phyloP scores from a whole-genome alignment of 2,329 filamentous ascomycete species.

The Epichloe scottii region DNA sequence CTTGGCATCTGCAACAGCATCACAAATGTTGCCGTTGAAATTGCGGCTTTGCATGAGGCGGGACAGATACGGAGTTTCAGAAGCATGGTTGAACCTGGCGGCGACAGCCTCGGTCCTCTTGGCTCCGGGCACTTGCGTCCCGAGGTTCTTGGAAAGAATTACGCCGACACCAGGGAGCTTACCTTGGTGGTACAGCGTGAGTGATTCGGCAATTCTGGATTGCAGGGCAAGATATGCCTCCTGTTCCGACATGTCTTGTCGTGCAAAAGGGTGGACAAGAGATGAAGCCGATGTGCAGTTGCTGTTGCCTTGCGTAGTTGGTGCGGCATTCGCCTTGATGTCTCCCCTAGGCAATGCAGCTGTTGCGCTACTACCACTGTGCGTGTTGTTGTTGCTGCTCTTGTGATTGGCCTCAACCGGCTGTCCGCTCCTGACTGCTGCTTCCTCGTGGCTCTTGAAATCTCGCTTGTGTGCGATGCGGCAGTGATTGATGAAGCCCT shows the following conservation, averaged over 20 bases:
- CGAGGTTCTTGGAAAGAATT: conserved; percentile 27
- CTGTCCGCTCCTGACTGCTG: conserved; percentile 76
- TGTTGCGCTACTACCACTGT: conserved; percentile 1
- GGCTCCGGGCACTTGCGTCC: background rate
- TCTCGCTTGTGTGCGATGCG: conserved; percentile 88
- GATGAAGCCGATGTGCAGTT: conserved; percentile 3
- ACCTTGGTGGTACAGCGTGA: conserved; percentile 39
- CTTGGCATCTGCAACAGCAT: conserved; percentile 47
- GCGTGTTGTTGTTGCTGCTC: background rate
- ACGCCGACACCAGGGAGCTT: conserved; percentile 35
- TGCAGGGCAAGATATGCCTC: conserved; percentile 38
- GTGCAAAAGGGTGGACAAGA: conserved; percentile 23
- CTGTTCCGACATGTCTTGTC: conserved; percentile 36
- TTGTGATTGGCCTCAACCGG: conserved; percentile 46
- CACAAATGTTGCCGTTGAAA: conserved; percentile 45
- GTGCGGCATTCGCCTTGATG: conserved; percentile 10
- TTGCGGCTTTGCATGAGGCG: conserved; percentile 50
- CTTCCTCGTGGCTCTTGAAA: conserved; percentile 92
- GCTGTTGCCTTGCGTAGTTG: background rate
- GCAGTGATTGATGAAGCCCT: conserved; percentile 99
- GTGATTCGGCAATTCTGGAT: conserved; percentile 40
- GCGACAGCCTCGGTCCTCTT: background rate
- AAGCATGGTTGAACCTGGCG: conserved; percentile 36
- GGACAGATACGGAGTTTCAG: conserved; percentile 55
- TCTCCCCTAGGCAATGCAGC: conserved; percentile 9